Base-by-base conservation (phyloP, 108 stramenopile genomes). In the Nitzschia putrida region DNA sequence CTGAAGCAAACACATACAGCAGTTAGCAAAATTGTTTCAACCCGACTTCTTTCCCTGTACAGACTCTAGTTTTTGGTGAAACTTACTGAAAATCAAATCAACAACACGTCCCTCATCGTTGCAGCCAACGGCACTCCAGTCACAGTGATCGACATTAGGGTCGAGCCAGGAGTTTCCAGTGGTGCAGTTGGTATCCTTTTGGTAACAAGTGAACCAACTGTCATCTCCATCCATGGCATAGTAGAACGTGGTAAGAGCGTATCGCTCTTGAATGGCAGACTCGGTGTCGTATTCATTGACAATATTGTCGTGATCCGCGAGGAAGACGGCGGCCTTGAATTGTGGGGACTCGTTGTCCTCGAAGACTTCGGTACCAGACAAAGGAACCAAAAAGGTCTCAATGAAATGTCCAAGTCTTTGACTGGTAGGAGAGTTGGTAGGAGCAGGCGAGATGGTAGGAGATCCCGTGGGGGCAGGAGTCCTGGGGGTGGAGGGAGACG, bases 141-240 rank as follows among this genome's bases (percentile, higher is more conserved):
- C 56, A 44, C 72, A 73, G 21, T 73, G 53, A 38, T 42, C 53
- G 53, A 65, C 65, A 20, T 66, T 11, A 9, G 64, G 54, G 53
- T 45, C 61, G 64, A 73, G 45, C 72, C 72, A 73, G 1, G 64
- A 52, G 10, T 44, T 50, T 29, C 65, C 72, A 37, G 40, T 52
- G 12, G 63, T 53, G 45, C 72, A 73, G 39, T 65, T 66, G 8
- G 50, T 64, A 66, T 54, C 63, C 9, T 10, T 54, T 18, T 73
- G 53, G 14, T 40, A 57, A 44, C 72, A 73, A 11, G 34, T 42
- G 38, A 59, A 54, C 85, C 85, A 86, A 34, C 61, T 59, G 23
- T 42, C 45, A 40, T 69, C 78, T 18, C 80, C 82, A 34, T 78
- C 76, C 20, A 77, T 83, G 18, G 85, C 53, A 49, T 79, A 83